phyloP scores from a whole-genome alignment of 257 asterid genomes.

The Jacaranda mimosifolia region DNA sequence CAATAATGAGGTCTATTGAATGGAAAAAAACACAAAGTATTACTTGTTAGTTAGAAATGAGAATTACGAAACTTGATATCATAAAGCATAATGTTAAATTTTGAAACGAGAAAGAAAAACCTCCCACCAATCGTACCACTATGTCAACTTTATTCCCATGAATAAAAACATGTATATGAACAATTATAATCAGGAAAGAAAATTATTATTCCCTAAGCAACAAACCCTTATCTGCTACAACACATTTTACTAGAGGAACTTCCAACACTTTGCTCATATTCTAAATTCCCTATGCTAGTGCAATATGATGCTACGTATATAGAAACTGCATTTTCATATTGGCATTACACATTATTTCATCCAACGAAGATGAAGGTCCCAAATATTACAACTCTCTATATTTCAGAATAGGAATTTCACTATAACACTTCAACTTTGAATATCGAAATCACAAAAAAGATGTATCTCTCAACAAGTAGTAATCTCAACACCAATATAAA shows the following conservation, averaged over 20 bases:
- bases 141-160: constrained; percentile 47
- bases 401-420: too few species aligned
- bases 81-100: constrained; percentile 26
- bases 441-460: too few species aligned
- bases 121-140: constrained; percentile 43
- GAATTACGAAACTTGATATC: constrained; percentile 35
- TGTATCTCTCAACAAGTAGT: too few species aligned
- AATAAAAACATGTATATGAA: constrained; percentile 46
- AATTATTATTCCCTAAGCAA: constrained; percentile 34
- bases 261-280: constrained; percentile 32
- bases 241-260: constrained; percentile 27
- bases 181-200: constrained; percentile 40
- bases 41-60: constrained; percentile 24
- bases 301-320: constrained; percentile 19
- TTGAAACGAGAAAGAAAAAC: constrained; percentile 27
- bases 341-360: too few species aligned
- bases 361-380: too few species aligned
- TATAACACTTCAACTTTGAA: too few species aligned
- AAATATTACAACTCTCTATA: too few species aligned
- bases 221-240: constrained; percentile 34
- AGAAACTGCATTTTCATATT: too few species aligned
- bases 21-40: constrained; percentile 1
- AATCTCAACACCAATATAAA: too few species aligned
- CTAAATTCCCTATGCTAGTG: constrained; percentile 36
- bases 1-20: constrained; percentile 27